phyloP scores from a whole-genome alignment of 306 rosid genomes.

The Prunus davidiana region DNA sequence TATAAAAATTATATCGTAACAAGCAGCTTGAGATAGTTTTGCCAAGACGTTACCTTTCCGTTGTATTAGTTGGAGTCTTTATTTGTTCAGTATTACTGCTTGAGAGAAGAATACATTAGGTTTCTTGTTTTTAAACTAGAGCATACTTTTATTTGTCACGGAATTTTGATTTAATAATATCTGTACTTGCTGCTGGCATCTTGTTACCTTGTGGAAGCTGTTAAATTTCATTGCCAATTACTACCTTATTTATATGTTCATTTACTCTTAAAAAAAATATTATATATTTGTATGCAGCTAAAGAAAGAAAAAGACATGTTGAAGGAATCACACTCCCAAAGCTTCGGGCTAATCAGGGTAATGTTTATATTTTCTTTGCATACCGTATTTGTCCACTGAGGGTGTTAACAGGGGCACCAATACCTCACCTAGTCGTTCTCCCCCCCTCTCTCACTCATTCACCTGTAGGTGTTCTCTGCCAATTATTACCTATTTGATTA shows the following conservation, averaged over 20 bases:
- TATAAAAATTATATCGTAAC: neutral
- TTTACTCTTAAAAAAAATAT: neutral
- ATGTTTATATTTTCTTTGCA: conserved; percentile 8
- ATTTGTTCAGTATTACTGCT: neutral
- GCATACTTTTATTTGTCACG: neutral
- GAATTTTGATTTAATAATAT: neutral
- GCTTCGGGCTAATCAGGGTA: conserved; percentile 58
- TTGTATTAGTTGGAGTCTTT: neutral
- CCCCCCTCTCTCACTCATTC: neutral
- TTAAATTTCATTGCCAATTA: neutral
- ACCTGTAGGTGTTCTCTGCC: neutral
- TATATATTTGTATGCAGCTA: conserved; percentile 47
- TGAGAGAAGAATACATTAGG: too few relatives aligned
- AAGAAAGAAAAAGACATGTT: conserved; percentile 56
- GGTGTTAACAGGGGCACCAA: neutral
- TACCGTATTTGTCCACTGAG: neutral
- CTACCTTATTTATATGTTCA: neutral
- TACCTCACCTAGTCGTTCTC: neutral
- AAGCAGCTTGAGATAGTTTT: neutral
- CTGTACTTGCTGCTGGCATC: neutral
- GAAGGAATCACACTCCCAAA: conserved; percentile 54
- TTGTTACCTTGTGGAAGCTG: conserved; percentile 1
- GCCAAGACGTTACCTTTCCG: neutral
- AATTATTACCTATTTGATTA: neutral
- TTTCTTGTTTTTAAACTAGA: neutral